Conservation (phyloP, 768 basidiomycete genomes). For the Amanita inopinata region DNA sequence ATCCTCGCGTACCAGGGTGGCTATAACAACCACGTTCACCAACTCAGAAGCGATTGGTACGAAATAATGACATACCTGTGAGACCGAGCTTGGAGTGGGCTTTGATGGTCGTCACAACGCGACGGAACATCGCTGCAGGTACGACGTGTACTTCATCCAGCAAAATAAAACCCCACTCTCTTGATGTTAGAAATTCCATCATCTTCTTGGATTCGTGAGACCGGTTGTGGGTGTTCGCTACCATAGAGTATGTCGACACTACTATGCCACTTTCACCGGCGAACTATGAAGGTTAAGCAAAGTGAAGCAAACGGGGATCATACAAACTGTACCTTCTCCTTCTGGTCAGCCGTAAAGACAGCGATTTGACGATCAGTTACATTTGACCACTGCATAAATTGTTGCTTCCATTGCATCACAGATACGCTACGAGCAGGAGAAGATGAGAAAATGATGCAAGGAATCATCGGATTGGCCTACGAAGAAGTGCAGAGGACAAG, state of each 20-base stretch:
- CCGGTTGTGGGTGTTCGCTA: conserved; percentile 95
- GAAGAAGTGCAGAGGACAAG: conserved; percentile 96
- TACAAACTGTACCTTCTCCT: conserved; percentile 67
- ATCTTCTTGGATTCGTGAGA: conserved; percentile 99
- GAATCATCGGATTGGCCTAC: conserved; percentile 38
- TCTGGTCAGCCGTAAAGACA: conserved; percentile 95
- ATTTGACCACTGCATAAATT: conserved; percentile 99
- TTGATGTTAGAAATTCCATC: conserved; percentile 98
- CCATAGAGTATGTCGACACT: conserved; percentile 99
- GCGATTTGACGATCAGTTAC: conserved; percentile 95
- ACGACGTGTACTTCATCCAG: conserved; percentile 99
- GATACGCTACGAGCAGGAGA: conserved; percentile 45
- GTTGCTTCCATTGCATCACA: conserved; percentile 98
- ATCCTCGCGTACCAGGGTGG: conserved; percentile 96
- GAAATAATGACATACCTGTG: conserved; percentile 48
- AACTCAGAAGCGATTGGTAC: conserved; percentile 14
- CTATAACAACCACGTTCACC: conserved; percentile 31
- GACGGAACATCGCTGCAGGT: conserved; percentile 96
- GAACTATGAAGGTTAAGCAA: conserved; percentile 46
- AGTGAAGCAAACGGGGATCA: conserved; percentile 4
- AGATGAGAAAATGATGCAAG: conserved; percentile 8
- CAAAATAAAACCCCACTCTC: conserved; percentile 98
- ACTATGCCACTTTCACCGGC: conserved; percentile 96
- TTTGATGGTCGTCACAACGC: conserved; percentile 97
- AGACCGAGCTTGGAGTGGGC: conserved; percentile 97